Conservation (phyloP, 169 alveolate species). For the Perkinsus chesapeaki region DNA sequence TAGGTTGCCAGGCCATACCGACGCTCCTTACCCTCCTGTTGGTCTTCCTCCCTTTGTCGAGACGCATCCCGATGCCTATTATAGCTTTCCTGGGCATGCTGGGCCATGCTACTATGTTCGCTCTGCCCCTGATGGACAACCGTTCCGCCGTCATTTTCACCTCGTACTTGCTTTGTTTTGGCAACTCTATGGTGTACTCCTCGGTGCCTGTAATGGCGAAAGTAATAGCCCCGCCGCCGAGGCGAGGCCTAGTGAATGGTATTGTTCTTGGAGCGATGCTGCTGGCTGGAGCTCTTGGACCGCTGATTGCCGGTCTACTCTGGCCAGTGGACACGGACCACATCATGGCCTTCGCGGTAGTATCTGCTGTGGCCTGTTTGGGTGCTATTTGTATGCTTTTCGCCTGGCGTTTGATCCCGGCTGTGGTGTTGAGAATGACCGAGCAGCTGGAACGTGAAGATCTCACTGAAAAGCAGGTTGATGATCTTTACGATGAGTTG, state of each 20-base stretch:
- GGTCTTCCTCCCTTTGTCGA: background rate
- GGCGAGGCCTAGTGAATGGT: background rate
- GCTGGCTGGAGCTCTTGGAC: background rate
- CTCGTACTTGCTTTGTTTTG: background rate
- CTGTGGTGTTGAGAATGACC: background rate
- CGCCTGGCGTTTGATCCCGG: background rate
- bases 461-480: background rate
- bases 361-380: background rate
- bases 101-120: background rate
- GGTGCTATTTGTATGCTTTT: background rate
- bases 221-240: background rate
- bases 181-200: background rate
- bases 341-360: background rate
- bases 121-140: background rate
- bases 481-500: background rate
- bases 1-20: background rate
- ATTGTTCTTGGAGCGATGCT: background rate
- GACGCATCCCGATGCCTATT: background rate
- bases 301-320: background rate
- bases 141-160: background rate
- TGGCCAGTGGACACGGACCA: background rate
- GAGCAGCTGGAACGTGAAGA: background rate
- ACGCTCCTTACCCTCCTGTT: background rate
- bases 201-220: background rate
- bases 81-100: background rate